Conservation (phyloP, 441 rosid species). For the Bocquillonia castaneifolia region DNA sequence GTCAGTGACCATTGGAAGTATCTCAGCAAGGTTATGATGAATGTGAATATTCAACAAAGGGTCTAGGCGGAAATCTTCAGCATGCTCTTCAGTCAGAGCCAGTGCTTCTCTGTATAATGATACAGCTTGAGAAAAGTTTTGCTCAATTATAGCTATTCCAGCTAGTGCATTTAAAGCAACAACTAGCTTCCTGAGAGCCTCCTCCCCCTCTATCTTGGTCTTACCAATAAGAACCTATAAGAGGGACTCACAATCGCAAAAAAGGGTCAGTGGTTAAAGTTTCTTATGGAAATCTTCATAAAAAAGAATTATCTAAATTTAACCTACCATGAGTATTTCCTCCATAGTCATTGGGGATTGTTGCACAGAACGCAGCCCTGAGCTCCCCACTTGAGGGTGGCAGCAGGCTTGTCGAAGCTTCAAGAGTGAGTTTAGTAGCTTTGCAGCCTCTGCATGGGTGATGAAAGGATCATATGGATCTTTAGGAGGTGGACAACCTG, state of each 20-base stretch:
- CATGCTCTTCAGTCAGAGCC: slow-evolving; percentile 56
- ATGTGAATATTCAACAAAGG: slow-evolving; percentile 88
- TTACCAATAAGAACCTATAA: slow-evolving; percentile 84
- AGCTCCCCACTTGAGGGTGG: slow-evolving; percentile 99
- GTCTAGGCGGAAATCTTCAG: slow-evolving; percentile 86
- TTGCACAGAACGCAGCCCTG: slow-evolving; percentile 86
- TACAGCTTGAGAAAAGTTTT: slow-evolving; percentile 58
- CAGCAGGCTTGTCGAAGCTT: slow-evolving; percentile 99
- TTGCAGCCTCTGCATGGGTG: slow-evolving; percentile 81
- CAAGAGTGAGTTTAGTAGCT: slow-evolving; percentile 84
- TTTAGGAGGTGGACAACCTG: slow-evolving; percentile 50
- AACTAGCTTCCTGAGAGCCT: slow-evolving; percentile 79
- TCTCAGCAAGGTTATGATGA: slow-evolving; percentile 82
- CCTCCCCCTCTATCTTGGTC: slow-evolving; percentile 92
- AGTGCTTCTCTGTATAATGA: slow-evolving; percentile 78
- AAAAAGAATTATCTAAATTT: slow-evolving; percentile 10
- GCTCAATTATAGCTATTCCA: slow-evolving; percentile 77
- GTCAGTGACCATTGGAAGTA: slow-evolving; percentile 45
- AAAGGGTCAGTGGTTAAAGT: slow-evolving; percentile 10
- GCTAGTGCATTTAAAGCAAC: slow-evolving; percentile 96
- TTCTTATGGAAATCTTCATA: slow-evolving; percentile 7
- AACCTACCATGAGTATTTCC: slow-evolving; percentile 74
- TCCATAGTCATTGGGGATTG: slow-evolving; percentile 97
- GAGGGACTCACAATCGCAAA: slow-evolving; percentile 25
- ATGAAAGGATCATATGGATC: slow-evolving; percentile 47